phyloP scores from a whole-genome alignment of 805 yeast species.

The Trichomonascus vanleenenianus region DNA sequence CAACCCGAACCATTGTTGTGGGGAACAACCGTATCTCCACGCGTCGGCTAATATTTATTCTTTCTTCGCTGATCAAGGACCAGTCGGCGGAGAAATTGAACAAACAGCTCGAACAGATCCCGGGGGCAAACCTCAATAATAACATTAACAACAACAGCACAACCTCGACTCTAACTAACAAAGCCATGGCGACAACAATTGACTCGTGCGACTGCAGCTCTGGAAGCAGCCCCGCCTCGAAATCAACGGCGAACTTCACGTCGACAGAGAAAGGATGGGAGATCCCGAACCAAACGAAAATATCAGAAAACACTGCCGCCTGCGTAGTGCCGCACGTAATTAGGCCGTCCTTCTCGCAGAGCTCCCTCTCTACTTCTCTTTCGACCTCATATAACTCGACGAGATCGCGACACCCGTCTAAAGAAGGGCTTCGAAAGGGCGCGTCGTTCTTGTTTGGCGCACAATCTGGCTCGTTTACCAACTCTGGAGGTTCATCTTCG shows the following conservation, averaged over 20 bases:
- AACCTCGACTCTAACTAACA: neutral
- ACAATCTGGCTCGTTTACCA: neutral
- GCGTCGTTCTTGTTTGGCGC: neutral
- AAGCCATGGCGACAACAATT: neutral
- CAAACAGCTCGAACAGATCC: neutral
- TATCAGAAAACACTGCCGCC: conserved; percentile 9
- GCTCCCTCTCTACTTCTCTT: conserved; percentile 17
- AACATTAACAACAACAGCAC: neutral
- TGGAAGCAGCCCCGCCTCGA: neutral
- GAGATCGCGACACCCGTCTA: conserved; percentile 2
- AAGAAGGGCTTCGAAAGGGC: conserved; percentile 7
- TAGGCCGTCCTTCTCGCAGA: conserved; percentile 16
- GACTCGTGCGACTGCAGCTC: neutral
- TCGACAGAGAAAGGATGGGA: conserved; percentile 18
- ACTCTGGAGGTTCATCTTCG: neutral
- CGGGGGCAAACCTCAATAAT: neutral
- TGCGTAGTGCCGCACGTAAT: conserved; percentile 21
- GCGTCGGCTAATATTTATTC: conserved; percentile 16
- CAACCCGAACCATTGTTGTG: conserved; percentile 16
- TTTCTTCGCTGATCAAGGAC: conserved; percentile 16
- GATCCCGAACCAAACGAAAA: conserved; percentile 10
- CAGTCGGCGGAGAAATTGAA: conserved; percentile 2
- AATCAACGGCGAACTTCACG: neutral
- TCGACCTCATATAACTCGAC: neutral
- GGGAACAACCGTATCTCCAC: conserved; percentile 17